Base-by-base conservation (phyloP, 2,329 filamentous ascomycete genomes). In the Exophiala sideris region DNA sequence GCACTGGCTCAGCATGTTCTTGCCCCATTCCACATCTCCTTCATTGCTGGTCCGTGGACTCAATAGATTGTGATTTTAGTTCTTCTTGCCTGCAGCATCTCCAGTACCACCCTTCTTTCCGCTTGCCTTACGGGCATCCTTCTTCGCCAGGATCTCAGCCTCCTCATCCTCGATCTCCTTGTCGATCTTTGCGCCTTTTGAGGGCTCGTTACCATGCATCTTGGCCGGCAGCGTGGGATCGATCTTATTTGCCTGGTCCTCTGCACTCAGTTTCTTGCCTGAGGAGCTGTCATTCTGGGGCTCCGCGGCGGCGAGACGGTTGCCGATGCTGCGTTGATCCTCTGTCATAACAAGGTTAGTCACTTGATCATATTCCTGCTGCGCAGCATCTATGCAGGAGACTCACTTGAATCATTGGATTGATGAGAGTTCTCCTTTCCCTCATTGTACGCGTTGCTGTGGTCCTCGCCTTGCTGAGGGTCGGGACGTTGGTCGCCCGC, bases 401-500 rank as follows among this genome's bases (percentile, higher is more conserved):
- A 56, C 57, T 11, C 79, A 91, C 88, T 92, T 46, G 88, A 83
- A 68, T 94, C 88, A 51, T 80, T 79, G 59, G 79, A 76, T 57
- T 78, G 70, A 72, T 95, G 89, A 48, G 85, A 86, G 69, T 88
- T 76, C 54, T 79, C 70, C 69, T 86, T 77, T 64, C 89, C 89
- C 74, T 92, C 86, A 57, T 91, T 75, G 74, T 82, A 94, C 56
- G 83, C 79, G 48, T 81, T 74, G 16, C 78, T 75, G 65, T 82
- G 76, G 41, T 72, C 66, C 48, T 76, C 61, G 7, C 45, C 16
- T 48, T 61, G 54, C 57, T 79, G 74, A 2, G 80, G 76, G 55
- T 80, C 68, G 58, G 82, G 79, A 58, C 82, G 80, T 78, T 94
- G 88, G 73, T 94, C 88, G 54, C 84, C 86, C 53, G 79, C 85